Conservation (phyloP, 2,329 filamentous ascomycete species). For the Ceratocystis ficicola region DNA sequence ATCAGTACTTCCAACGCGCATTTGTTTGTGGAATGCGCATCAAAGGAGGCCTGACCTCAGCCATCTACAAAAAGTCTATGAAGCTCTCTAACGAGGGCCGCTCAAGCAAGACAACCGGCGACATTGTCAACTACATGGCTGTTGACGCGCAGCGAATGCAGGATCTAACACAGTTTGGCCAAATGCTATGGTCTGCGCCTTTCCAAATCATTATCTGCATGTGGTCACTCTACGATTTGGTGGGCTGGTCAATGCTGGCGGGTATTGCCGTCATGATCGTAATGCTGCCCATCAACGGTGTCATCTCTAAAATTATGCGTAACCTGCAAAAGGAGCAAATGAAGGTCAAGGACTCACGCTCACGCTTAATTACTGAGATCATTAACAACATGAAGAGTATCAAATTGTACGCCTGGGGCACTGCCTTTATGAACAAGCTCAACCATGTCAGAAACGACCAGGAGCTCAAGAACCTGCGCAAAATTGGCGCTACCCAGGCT, state of each 20-base stretch:
- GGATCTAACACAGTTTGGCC: constrained; percentile 87
- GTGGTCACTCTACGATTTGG: constrained; percentile 87
- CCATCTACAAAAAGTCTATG: constrained; percentile 87
- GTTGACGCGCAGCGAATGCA: constrained; percentile 92
- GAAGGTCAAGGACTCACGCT: constrained; percentile 96
- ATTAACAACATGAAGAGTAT: constrained; percentile 99
- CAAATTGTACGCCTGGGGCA: constrained; percentile 96
- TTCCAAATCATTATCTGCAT: constrained; percentile 96
- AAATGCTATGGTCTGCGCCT: constrained; percentile 91
- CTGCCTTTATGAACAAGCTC: constrained; percentile 93
- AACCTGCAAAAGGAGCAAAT: constrained; percentile 90
- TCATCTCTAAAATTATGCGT: constrained; percentile 89
- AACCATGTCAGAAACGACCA: constrained; percentile 93
- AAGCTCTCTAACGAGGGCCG: constrained; percentile 87
- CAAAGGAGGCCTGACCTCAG: constrained; percentile 76
- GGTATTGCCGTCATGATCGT: constrained; percentile 90
- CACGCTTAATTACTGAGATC: constrained; percentile 90
- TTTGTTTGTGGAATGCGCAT: constrained; percentile 96
- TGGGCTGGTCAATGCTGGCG: constrained; percentile 89
- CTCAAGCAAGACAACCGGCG: constrained; percentile 77
- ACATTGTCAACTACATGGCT: constrained; percentile 99
- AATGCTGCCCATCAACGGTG: constrained; percentile 92
- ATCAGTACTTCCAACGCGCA: constrained; percentile 93
- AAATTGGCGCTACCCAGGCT: constrained; percentile 87
- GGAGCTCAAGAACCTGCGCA: constrained; percentile 87